These are phyloP conservation scores for Pseudoperonospora humuli DNA, from an alignment of 352 stramenopile species.

Conservation along the genomic window DNA sequence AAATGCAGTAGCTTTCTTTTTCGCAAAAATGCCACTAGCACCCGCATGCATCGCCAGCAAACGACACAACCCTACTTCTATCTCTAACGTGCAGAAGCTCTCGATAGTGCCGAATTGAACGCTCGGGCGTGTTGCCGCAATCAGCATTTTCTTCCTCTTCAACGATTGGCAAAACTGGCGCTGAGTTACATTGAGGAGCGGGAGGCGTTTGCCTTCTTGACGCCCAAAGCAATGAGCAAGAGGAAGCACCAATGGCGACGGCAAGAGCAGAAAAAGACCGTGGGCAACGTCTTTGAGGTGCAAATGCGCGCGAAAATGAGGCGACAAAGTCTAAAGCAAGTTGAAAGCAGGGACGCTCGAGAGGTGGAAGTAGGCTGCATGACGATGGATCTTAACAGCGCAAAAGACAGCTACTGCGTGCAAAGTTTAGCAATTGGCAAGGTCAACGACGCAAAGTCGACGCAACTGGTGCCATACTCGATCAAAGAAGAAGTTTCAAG, in stretches of 20 bases:
- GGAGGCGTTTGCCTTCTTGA: constrained; percentile 27
- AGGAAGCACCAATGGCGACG: constrained; percentile 11
- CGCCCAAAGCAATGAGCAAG: constrained; percentile 17
- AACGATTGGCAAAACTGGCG: constrained; percentile 13
- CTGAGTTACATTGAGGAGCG: constrained; percentile 21
- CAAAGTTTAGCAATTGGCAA: constrained; percentile 1
- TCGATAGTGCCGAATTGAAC: no score
- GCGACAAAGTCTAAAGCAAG: constrained; percentile 23
- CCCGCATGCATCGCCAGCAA: not conserved
- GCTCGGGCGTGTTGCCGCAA: no score
- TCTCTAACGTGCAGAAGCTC: no score
- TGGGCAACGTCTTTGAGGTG: constrained; percentile 23
- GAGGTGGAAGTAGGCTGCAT: constrained; percentile 10
- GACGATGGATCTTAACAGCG: constrained; percentile 19
- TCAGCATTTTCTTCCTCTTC: no score
- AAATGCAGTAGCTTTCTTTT: not conserved
- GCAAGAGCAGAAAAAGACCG: constrained; percentile 9
- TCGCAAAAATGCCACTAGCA: not conserved
- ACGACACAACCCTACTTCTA: not conserved
- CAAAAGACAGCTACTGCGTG: not conserved
- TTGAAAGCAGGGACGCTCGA: not conserved
- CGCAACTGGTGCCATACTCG: constrained; percentile 9
- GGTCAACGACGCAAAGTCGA: not conserved
- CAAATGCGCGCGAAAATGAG: constrained; percentile 24
- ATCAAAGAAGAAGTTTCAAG: constrained; percentile 11